Conservation (phyloP, 78 protist species). For the Bigelowiella natans region DNA sequence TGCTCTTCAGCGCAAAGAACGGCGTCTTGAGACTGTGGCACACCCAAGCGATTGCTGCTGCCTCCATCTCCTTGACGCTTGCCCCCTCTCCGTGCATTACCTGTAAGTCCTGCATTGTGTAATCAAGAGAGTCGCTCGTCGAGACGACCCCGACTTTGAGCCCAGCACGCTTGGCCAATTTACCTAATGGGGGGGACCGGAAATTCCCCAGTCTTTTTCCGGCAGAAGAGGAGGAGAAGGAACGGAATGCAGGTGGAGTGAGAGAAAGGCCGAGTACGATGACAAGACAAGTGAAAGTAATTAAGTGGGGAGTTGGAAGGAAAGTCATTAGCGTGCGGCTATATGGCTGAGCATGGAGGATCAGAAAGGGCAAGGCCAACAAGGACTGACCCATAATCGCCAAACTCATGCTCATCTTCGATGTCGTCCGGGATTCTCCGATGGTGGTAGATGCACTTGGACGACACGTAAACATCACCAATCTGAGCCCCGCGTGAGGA, state of each 20-base stretch:
- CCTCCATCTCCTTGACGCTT: constrained; percentile 12
- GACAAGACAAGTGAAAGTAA: no score
- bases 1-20: constrained; percentile 1
- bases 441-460: constrained; percentile 6
- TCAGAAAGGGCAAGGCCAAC: no score
- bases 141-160: background rate
- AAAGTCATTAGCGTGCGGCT: no score
- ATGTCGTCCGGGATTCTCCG: constrained; percentile 6
- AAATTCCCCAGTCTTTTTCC: constrained; percentile 12
- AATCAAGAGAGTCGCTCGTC: background rate
- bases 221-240: no score
- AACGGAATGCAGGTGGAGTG: no score
- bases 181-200: constrained; percentile 3
- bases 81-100: constrained; percentile 6
- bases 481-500: background rate
- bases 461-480: constrained; percentile 2
- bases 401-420: background rate
- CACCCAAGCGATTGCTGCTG: constrained; percentile 19
- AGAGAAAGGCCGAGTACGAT: no score
- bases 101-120: background rate
- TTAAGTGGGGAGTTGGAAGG: no score
- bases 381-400: no score
- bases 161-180: background rate
- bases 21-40: background rate
- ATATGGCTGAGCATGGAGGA: no score